These are phyloP conservation scores for Acorus calamus DNA, from an alignment of 106 monocot species.

Conservation along the genomic window DNA sequence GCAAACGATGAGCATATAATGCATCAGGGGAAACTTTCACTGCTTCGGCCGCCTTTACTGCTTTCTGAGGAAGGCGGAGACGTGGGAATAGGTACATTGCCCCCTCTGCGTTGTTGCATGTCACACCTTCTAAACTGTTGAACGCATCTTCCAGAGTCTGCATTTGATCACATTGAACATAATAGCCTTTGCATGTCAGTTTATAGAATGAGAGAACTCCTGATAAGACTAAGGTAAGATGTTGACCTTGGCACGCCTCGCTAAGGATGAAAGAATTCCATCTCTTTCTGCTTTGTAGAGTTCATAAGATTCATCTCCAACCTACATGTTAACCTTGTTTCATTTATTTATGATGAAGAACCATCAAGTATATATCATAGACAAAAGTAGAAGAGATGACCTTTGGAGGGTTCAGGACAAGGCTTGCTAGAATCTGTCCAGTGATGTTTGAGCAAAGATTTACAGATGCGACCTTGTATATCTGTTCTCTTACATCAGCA, in stretches of 20 bases:
- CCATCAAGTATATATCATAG: not conserved
- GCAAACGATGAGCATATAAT: slow-evolving; percentile 69
- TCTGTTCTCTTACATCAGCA: slow-evolving; percentile 13
- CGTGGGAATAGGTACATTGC: slow-evolving; percentile 96
- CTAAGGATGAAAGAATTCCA: slow-evolving; percentile 9
- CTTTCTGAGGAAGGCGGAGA: slow-evolving; percentile 59
- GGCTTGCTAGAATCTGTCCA: slow-evolving; percentile 12
- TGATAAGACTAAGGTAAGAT: not conserved
- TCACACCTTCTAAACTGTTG: slow-evolving; percentile 14
- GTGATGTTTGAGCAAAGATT: slow-evolving; percentile 8
- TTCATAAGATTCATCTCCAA: slow-evolving; percentile 14
- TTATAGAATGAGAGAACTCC: not conserved
- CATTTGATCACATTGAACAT: not conserved
- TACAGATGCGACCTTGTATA: slow-evolving; percentile 14
- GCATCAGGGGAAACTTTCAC: slow-evolving; percentile 54
- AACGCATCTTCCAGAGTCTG: slow-evolving; percentile 13
- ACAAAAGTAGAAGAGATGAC: not conserved
- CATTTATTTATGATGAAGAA: not conserved
- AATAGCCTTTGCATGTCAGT: too few species aligned
- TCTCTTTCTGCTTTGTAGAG: slow-evolving; percentile 5
- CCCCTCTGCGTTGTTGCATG: slow-evolving; percentile 60
- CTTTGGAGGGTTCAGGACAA: slow-evolving; percentile 16
- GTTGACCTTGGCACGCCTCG: slow-evolving; percentile 15
- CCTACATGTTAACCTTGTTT: not conserved
- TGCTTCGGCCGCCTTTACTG: slow-evolving; percentile 67